Evolutionary conservation across 306 rosid genomes (phyloP).

Genomic region (Sphenostylis stenocarpa): DNA sequence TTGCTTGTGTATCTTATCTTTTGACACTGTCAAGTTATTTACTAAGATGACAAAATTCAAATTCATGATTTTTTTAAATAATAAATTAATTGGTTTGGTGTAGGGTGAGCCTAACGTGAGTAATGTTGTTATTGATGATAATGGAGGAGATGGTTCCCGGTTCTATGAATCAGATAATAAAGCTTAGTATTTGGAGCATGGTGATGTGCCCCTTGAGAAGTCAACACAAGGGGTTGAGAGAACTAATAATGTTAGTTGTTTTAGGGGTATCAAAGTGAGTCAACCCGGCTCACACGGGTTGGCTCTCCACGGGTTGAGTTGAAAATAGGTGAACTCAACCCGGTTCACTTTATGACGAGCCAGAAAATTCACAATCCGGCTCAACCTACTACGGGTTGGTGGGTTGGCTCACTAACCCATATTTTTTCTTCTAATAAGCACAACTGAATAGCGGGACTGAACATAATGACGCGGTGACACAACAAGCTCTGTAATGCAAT

Average conservation of each 20-base stretch:
- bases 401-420: too few relatives aligned
- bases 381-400: too few relatives aligned
- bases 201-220: conserved; percentile 11
- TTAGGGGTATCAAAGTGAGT: too few relatives aligned
- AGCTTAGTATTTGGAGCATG: not conserved
- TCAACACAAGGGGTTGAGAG: not conserved
- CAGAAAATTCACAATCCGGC: too few relatives aligned
- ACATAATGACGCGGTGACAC: too few relatives aligned
- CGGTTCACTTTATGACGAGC: too few relatives aligned
- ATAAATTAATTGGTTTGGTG: not conserved
- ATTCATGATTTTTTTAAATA: not conserved
- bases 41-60: not conserved
- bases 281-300: too few relatives aligned
- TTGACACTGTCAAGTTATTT: not conserved
- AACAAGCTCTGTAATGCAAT: too few relatives aligned
- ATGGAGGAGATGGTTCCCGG: conserved; percentile 20
- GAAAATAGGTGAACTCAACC: too few relatives aligned
- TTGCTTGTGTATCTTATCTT: not conserved
- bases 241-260: not conserved
- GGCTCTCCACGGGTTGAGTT: too few relatives aligned
- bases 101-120: conserved; percentile 29
- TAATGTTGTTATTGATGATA: conserved; percentile 24
- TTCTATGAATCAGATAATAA: not conserved
- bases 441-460: too few relatives aligned
- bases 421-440: too few relatives aligned